Base-by-base conservation (phyloP, 2,329 filamentous ascomycete species). In the Penicillium crustosum region DNA sequence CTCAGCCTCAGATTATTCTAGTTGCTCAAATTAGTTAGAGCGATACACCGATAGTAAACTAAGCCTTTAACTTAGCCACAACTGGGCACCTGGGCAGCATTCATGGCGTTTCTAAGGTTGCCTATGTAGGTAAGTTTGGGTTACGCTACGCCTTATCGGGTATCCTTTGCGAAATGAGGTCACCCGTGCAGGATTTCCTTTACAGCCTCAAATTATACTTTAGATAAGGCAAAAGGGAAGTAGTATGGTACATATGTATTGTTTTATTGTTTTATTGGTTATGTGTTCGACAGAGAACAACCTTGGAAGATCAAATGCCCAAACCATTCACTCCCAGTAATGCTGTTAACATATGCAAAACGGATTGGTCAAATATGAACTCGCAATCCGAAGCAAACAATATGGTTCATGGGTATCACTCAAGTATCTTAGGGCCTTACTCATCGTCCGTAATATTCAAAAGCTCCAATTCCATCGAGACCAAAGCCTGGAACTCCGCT, bases 391-490 rank as follows among this genome's bases (percentile, higher is more conserved):
- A 58, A 54, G 42, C 47, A 55, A 53, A 54, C 42, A 38, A 48
- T 52, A 58, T 64, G 49, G 59, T 64, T 59, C 60, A 57, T 62
- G 61, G 68, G 63, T 68, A 69, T 63, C 60, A 65, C 42, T 49
- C 41, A 55, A 58, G 44, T 17, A 60, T 48, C 9, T 25, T 57
- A 39, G 10, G 31, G 43, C 19, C 25, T 61, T 49, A 64, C 17
- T 81, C 75, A 60, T 81, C 79, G 57, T 86, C 84, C 55, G 85
- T 73, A 66, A 87, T 67, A 52, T 80, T 77, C 62, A 88, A 68
- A 23, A 84, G 76, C 49, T 87, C 83, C 65, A 88, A 67, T 67
- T 88, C 86, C 44, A 78, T 81, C 68, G 78, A 77, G n/a, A 88
- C 80, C 48, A 87, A 75, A 27, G 79, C 73, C 68, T 84, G 80